Conservation (phyloP, 2,329 filamentous ascomycete genomes). For the Fusarium burgessii region DNA sequence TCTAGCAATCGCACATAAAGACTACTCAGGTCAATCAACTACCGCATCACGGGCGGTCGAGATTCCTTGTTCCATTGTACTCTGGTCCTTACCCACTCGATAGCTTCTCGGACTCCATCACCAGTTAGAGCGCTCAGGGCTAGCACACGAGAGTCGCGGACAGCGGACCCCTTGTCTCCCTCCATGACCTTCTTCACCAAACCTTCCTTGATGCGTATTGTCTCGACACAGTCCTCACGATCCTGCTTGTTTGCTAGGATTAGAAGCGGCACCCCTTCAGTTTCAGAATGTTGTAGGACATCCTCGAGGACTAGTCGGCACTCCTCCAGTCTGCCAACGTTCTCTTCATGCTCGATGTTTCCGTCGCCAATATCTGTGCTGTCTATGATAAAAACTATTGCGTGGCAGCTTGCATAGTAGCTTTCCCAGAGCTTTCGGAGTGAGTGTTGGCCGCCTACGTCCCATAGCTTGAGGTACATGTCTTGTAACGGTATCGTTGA, state of each 20-base stretch:
- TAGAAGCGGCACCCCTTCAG: slow-evolving; percentile 89
- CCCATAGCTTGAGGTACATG: slow-evolving; percentile 99
- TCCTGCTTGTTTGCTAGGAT: slow-evolving; percentile 99
- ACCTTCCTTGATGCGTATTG: slow-evolving; percentile 96
- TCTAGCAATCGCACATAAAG: slow-evolving; percentile 17
- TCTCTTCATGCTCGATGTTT: slow-evolving; percentile 65
- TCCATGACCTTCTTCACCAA: slow-evolving; percentile 96
- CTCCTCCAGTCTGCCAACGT: slow-evolving; percentile 80
- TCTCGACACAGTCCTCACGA: slow-evolving; percentile 95
- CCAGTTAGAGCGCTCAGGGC: slow-evolving; percentile 92
- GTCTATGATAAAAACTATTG: slow-evolving; percentile 98
- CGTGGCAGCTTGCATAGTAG: slow-evolving; percentile 94
- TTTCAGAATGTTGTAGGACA: slow-evolving; percentile 87
- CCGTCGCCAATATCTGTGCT: slow-evolving; percentile 92
- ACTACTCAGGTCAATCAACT: slow-evolving; percentile 47
- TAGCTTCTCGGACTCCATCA: slow-evolving; percentile 89
- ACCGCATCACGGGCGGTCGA: slow-evolving; percentile 92
- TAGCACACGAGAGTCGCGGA: slow-evolving; percentile 90
- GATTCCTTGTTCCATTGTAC: slow-evolving; percentile 98
- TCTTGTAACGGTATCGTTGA: slow-evolving; percentile 90
- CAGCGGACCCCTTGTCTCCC: slow-evolving; percentile 86
- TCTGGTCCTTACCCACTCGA: slow-evolving; percentile 94
- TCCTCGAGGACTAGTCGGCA: slow-evolving; percentile 90
- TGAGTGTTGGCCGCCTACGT: slow-evolving; percentile 92
- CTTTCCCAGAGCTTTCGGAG: slow-evolving; percentile 93